Conservation (phyloP, 352 stramenopile genomes). For the Phytopythium kandeliae region DNA sequence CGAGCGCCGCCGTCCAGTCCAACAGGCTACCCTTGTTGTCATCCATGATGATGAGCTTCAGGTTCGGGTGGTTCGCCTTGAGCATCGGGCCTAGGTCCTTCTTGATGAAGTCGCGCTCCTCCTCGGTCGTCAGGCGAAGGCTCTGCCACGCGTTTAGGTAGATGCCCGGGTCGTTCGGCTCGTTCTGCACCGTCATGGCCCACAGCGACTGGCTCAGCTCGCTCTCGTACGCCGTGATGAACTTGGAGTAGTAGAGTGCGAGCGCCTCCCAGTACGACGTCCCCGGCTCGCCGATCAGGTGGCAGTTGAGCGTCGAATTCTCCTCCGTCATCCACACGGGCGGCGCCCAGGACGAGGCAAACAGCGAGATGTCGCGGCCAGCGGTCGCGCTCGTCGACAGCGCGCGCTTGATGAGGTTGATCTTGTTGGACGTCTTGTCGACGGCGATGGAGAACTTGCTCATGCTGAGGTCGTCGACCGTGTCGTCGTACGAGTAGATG, state of each 20-base stretch:
- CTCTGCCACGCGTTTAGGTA: conserved; percentile 38
- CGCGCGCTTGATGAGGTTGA: conserved; percentile 28
- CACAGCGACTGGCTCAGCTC: conserved; percentile 48
- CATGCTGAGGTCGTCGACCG: conserved; percentile 32
- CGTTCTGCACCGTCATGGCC: conserved; percentile 76
- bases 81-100: conserved; percentile 60
- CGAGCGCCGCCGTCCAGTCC: conserved; percentile 25
- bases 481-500: conserved; percentile 38
- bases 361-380: conserved; percentile 34
- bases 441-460: conserved; percentile 63
- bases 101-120: conserved; percentile 58
- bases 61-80: conserved; percentile 49
- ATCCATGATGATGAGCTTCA: conserved; percentile 74
- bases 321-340: conserved; percentile 77
- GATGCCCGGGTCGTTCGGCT: conserved; percentile 35
- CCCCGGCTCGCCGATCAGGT: conserved; percentile 34
- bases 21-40: conserved; percentile 62
- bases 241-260: conserved; percentile 79
- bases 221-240: conserved; percentile 60
- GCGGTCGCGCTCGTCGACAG: conserved; percentile 17
- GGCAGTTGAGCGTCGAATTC: conserved; percentile 38
- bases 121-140: conserved; percentile 25
- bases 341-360: conserved; percentile 70
- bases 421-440: conserved; percentile 44
- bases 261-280: conserved; percentile 44